Conservation (phyloP, 1,139 yeast genomes). For the Yamadazyma aaseri region DNA sequence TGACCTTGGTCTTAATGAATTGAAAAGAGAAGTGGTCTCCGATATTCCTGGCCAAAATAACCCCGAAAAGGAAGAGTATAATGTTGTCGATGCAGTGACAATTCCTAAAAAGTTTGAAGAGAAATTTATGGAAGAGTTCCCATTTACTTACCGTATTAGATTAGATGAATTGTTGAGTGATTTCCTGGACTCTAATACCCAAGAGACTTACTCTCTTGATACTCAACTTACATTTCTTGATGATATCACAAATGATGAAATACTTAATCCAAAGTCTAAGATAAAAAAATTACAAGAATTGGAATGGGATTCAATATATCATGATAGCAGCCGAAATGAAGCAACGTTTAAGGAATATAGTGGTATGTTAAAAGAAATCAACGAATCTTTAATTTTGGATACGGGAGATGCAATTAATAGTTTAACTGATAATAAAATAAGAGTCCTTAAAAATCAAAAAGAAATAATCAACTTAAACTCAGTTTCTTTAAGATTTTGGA, state of each 20-base stretch:
- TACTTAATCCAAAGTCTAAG: constrained; percentile 29
- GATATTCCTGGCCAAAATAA: constrained; percentile 13
- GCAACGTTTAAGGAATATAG: constrained; percentile 24
- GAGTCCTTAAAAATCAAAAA: constrained; percentile 27
- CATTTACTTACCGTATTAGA: constrained; percentile 32
- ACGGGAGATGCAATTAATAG: constrained; percentile 10
- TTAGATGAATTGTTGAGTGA: constrained; percentile 35
- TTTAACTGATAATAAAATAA: constrained; percentile 12
- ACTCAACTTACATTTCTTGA: constrained; percentile 39
- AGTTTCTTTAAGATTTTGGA: constrained; percentile 51
- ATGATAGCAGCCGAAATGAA: constrained; percentile 16
- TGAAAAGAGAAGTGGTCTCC: constrained; percentile 14
- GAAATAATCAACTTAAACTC: constrained; percentile 36
- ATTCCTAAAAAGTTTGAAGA: constrained; percentile 11
- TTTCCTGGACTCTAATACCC: constrained; percentile 18
- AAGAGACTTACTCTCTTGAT: constrained; percentile 19
- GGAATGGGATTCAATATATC: constrained; percentile 38
- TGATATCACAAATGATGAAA: constrained; percentile 34
- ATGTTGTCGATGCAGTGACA: constrained; percentile 11
- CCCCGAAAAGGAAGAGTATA: constrained; percentile 2
- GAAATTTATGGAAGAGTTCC: constrained; percentile 27
- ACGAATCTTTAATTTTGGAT: constrained; percentile 10
- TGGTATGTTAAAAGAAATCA: constrained; percentile 19
- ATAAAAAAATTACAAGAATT: constrained; percentile 25
- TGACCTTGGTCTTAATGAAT: constrained; percentile 33